phyloP scores from a whole-genome alignment of 805 yeast genomes.

The Spathaspora boniae region DNA sequence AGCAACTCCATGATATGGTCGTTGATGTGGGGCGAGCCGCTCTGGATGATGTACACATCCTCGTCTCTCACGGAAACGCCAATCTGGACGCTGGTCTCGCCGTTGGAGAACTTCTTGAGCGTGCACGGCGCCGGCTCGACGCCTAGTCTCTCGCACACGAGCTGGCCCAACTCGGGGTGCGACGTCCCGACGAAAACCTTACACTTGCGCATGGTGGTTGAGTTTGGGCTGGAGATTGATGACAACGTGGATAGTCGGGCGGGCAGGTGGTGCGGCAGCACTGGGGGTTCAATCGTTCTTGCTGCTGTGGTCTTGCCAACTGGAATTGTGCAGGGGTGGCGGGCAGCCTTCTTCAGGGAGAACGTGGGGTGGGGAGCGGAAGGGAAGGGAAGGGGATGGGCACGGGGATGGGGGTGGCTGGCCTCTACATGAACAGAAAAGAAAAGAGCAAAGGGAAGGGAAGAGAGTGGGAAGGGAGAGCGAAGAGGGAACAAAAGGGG shows the following conservation, averaged over 20 bases:
- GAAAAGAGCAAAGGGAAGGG: background rate
- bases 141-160: conserved; percentile 88
- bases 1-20: conserved; percentile 96
- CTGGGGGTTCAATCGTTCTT: background rate
- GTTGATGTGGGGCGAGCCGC: conserved; percentile 82
- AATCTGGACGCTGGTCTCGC: conserved; percentile 94
- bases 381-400: background rate
- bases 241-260: conserved; percentile 10
- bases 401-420: conserved; percentile 1
- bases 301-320: too few relatives aligned
- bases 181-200: conserved; percentile 95
- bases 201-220: conserved; percentile 79
- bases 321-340: too few relatives aligned
- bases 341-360: too few relatives aligned
- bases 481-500: background rate
- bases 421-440: too few relatives aligned
- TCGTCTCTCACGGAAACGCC: conserved; percentile 96
- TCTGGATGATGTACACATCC: conserved; percentile 88
- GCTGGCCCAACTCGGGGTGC: conserved; percentile 89
- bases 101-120: conserved; percentile 89
- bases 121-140: conserved; percentile 93
- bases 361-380: too few relatives aligned
- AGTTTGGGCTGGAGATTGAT: conserved; percentile 1
- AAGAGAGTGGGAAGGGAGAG: too few relatives aligned
- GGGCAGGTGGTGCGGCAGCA: background rate